Evolutionary conservation across 331 rosid species (phyloP).

Genomic region (Ulmus americana): DNA sequence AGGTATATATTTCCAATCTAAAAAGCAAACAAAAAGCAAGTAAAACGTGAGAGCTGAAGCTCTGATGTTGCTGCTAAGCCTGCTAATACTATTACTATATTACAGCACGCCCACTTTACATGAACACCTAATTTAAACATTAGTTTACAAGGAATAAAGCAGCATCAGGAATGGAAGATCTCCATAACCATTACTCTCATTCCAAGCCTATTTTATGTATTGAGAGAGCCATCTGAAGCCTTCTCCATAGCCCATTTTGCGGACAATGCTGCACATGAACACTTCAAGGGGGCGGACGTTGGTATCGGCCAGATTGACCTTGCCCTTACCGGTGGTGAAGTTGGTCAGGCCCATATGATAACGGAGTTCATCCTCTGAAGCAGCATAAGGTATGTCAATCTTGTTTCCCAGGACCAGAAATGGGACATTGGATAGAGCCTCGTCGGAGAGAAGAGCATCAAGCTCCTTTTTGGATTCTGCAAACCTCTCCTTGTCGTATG

Average conservation of each 20-base stretch:
- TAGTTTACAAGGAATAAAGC: conserved; percentile 20
- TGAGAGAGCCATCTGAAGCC: conserved; percentile 91
- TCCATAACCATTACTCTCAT: conserved; percentile 15
- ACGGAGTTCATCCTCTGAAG: conserved; percentile 79
- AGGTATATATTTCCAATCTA: conserved; percentile 15
- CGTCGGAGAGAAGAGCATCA: conserved; percentile 79
- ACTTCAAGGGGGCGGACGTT: conserved; percentile 82
- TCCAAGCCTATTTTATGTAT: conserved; percentile 58
- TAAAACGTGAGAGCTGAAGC: conserved; percentile 21
- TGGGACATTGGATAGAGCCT: conserved; percentile 57
- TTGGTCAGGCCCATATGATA: conserved; percentile 57
- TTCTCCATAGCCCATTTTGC: conserved; percentile 92
- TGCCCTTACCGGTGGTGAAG: conserved; percentile 88
- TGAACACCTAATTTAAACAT: conserved; percentile 22
- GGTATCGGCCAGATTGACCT: conserved; percentile 54
- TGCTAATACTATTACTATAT: too few relatives aligned
- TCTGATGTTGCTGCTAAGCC: too few relatives aligned
- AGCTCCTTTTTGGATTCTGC: conserved; percentile 72
- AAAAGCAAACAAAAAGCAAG: conserved; percentile 14
- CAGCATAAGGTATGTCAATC: conserved; percentile 76
- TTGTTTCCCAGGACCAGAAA: conserved; percentile 84
- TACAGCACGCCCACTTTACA: conserved; percentile 43
- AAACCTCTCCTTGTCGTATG: conserved; percentile 70
- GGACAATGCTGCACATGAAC: conserved; percentile 91
- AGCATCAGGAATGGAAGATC: conserved; percentile 14